Percentiles rank a stretch among this genome's conserved stretches.
These are phyloP conservation scores for Sherardia arvensis DNA, from an alignment of 257 asterid genomes.

Conservation along the genomic window DNA sequence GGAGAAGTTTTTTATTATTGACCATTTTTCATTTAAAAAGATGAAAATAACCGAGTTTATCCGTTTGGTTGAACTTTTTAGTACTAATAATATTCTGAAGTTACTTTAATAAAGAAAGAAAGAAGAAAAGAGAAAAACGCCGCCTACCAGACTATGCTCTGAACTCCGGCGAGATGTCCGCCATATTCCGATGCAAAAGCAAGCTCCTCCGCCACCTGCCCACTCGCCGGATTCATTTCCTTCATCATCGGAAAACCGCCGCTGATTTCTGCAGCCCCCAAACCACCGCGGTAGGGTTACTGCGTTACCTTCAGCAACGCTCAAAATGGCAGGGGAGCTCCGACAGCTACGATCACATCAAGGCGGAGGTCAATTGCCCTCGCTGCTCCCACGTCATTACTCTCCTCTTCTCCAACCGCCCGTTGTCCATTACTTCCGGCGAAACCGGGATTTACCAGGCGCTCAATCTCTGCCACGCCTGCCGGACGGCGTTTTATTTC, in stretches of 20 bases:
- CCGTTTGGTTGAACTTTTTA: too few relatives aligned
- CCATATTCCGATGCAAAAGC: constrained; percentile 34
- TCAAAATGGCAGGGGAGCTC: constrained; percentile 71
- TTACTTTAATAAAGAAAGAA: too few relatives aligned
- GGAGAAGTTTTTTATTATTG: too few relatives aligned
- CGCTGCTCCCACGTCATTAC: constrained; percentile 66
- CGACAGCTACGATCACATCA: constrained; percentile 61
- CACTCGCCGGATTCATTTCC: constrained; percentile 24
- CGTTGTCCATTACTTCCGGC: constrained; percentile 56
- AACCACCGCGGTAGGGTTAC: constrained; percentile 17
- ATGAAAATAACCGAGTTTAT: too few relatives aligned
- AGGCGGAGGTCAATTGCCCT: constrained; percentile 73
- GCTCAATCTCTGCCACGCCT: constrained; percentile 56
- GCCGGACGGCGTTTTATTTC: constrained; percentile 80
- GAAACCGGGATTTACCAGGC: constrained; percentile 78
- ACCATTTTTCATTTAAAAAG: too few relatives aligned
- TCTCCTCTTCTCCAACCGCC: constrained; percentile 70
- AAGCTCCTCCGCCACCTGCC: constrained; percentile 33
- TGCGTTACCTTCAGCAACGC: constrained; percentile 41
- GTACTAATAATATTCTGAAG: too few relatives aligned
- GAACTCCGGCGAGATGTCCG: constrained; percentile 32
- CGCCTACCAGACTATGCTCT: constrained; percentile 1
- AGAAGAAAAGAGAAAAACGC: not conserved
- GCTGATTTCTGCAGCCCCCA: constrained; percentile 17
- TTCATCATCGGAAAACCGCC: constrained; percentile 23